Evolutionary conservation across 495 filamentous ascomycete species (phyloP), one percentile per base, ranked within the genome.

Genomic region (Aspergillus kassunensis): DNA sequence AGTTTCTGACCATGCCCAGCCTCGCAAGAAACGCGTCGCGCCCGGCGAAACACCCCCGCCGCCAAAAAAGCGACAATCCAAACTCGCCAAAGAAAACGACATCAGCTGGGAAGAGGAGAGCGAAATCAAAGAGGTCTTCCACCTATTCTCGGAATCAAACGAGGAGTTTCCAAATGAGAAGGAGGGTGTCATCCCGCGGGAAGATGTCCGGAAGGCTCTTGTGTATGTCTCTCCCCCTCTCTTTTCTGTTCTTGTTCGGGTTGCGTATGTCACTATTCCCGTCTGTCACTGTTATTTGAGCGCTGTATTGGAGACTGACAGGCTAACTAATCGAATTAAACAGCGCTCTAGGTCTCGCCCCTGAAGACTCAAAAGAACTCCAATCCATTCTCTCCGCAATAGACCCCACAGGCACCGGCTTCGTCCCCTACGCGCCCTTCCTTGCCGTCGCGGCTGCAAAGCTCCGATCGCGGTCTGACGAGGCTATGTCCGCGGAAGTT

Each of bases 51-150:
- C 63, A 53, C 52, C 66, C 10, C 46, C 67, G 30, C 62, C 63
- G 21, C 64, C 68, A 21, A 79, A 70, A 59, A 78, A 79, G 62
- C 77, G 79, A 40, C 81, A 78, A 56, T 95, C 91, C 57, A 92
- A 90, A 64, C 88, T 95, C 53, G 91, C 91, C 3, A 88, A 88
- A 66, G 88, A 93, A 55, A 83, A 97, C 76, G 80, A 88, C 65
- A 83, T 98, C 66, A 85, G 82, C 23, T 83, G 81, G 18, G 81
- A 82, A 43, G 86, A 96, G 72, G 93, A 98, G 64, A 75, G 79
- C 56, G 90, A 96, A 66, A 96, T 98, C 59, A 82, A 82, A 59
- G 90, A 96, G 67, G 91, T 90, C 13, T 98, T 93, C 69, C 69
- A 78, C 25, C 77, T 97, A 15, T 98, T 97, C 68, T 71, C 87